Conservation (phyloP, 2,329 filamentous ascomycete genomes). For the Elsinoe batatas region DNA sequence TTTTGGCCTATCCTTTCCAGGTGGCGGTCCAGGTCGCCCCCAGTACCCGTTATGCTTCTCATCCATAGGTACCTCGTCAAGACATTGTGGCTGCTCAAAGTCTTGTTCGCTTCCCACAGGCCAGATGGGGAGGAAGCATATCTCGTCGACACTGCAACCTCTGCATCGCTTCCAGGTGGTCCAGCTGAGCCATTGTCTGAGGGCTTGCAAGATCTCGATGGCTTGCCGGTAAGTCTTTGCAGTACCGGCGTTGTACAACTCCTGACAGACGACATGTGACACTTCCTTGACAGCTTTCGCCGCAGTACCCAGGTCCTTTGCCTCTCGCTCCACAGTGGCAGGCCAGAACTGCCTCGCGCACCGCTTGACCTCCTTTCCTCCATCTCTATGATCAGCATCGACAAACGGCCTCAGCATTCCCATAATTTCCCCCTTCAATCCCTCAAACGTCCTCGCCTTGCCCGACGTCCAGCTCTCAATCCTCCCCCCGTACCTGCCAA, state of each 20-base stretch:
- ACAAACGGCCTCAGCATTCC: constrained; percentile 31
- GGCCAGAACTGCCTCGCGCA: constrained; percentile 40
- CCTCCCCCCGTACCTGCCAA: constrained; percentile 50
- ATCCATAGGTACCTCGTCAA: constrained; percentile 20
- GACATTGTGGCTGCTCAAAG: constrained; percentile 41
- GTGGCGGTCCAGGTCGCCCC: constrained; percentile 15
- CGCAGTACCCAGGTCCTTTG: constrained; percentile 16
- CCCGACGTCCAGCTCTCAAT: constrained; percentile 33
- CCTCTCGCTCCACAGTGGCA: constrained; percentile 15
- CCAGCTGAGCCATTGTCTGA: constrained; percentile 49
- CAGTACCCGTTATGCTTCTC: constrained; percentile 19
- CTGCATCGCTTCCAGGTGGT: constrained; percentile 49
- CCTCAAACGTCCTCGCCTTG: constrained; percentile 16
- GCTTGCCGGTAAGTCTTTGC: constrained; percentile 20
- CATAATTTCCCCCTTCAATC: constrained; percentile 23
- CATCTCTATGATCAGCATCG: constrained; percentile 28
- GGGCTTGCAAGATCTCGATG: constrained; percentile 25
- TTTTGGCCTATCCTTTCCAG: neutral
- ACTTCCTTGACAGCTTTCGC: constrained; percentile 26
- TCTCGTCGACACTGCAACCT: constrained; percentile 44
- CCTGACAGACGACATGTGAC: constrained; percentile 26
- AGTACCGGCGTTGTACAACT: constrained; percentile 22
- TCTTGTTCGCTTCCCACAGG: constrained; percentile 47
- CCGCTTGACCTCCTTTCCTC: constrained; percentile 32
- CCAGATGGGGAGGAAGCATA: constrained; percentile 57